Conservation (phyloP, 805 yeast species). For the Kluyveromyces wickerhamii region DNA sequence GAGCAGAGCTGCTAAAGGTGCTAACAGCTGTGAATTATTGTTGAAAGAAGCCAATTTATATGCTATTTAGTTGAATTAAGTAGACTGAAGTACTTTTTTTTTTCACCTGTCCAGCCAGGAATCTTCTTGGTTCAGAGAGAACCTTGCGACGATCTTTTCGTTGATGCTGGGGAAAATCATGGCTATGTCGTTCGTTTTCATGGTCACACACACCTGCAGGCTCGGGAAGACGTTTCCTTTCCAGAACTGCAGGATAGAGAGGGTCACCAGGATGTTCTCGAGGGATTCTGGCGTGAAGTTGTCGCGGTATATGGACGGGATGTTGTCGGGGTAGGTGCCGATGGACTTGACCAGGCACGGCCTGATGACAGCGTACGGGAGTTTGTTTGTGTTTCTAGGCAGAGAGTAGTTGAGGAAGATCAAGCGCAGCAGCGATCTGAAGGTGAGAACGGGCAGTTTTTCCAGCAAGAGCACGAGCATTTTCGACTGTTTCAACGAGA, state of each 20-base stretch:
- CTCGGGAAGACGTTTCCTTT: constrained; percentile 30
- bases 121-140: constrained; percentile 25
- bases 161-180: constrained; percentile 25
- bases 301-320: constrained; percentile 17
- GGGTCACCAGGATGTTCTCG: constrained; percentile 25
- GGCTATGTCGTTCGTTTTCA: constrained; percentile 18
- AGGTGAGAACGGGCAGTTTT: constrained; percentile 34
- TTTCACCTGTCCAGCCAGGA: constrained; percentile 23
- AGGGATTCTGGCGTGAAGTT: constrained; percentile 19
- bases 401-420: constrained; percentile 15
- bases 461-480: constrained; percentile 34
- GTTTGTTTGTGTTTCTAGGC: constrained; percentile 17
- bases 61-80: no score
- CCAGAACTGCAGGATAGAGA: constrained; percentile 24
- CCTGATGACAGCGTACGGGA: constrained; percentile 19
- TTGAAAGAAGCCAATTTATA: no score
- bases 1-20: no score
- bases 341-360: constrained; percentile 14
- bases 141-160: constrained; percentile 20
- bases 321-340: constrained; percentile 6
- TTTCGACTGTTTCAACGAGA: constrained; percentile 25
- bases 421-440: constrained; percentile 32
- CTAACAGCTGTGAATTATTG: no score
- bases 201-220: constrained; percentile 23
- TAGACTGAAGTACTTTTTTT: no score